Base-by-base conservation (phyloP, 2,329 filamentous ascomycete species). In the Ophiognomonia clavigignenti-juglandacearum region DNA sequence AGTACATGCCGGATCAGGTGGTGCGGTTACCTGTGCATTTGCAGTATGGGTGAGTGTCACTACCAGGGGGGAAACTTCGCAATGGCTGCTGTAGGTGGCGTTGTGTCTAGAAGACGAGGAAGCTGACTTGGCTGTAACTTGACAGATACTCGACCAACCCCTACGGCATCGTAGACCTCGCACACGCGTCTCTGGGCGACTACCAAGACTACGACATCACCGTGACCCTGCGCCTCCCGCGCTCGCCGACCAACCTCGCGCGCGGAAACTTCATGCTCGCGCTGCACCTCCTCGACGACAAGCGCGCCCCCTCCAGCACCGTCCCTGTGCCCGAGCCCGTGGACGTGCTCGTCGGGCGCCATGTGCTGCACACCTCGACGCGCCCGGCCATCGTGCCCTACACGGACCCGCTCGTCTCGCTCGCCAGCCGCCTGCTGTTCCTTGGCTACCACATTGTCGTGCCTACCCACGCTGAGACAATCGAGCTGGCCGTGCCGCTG, bases 231-330 rank as follows among this genome's bases (percentile, higher is more conserved):
- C 77, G 79, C 4, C 73, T 98, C 53, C 93, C 93, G 16, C 82
- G 85, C 34, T 93, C 88, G 3, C 82, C 81, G 0, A 67, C 75
- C 2, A 98, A 98, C 59, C 68, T 86, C 19, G 78, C 77, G 2
- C 78, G 79, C 13, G 93, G 93, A 23, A 97, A 97, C 68, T 97
- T 96, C 73, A 98, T 98, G 93, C 71, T 97, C 16, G 84, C 87
- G 39, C 70, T 96, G 14, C 78, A 82, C 51, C 77, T 96, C 43
- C 75, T 87, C 41, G 74, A 74, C 22, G 67, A 68, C 20, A 64
- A 66, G 10, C 34, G 43, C 2, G 42, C 34, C 10, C 40, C 48
- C 42, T 9, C 38, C 39, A 4, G 41, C 47, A 20, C 35, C 39
- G 11, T 14, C 7, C 4, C 13, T 19, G 18, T 35, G 27, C 58